Evolutionary conservation across 192 early-diverging fungal species (phyloP).

Genomic region (Jimgerdemannia lactiflua): DNA sequence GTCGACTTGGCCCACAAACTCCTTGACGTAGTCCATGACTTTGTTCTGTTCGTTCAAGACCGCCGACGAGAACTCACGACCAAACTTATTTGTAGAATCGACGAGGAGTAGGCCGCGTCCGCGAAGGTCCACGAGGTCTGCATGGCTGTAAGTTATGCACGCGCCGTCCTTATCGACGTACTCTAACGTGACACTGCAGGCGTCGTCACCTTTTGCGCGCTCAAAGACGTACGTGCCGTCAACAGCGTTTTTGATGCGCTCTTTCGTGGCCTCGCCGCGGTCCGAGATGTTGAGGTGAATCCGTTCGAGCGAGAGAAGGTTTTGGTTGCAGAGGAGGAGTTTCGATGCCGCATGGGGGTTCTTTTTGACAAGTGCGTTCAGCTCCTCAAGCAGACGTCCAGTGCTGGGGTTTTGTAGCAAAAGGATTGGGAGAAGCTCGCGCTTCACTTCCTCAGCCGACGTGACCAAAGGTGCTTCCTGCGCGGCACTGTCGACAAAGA

Average conservation of each 20-base stretch:
- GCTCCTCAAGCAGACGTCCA: not conserved
- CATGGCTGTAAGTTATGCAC: not conserved
- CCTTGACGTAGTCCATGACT: not conserved
- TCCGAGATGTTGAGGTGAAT: conserved; percentile 13
- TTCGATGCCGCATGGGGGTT: conserved; percentile 6
- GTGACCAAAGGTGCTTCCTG: not conserved
- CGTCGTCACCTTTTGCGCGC: not conserved
- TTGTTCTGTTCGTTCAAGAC: not conserved
- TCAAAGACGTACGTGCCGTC: conserved; percentile 15
- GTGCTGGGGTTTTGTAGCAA: not conserved
- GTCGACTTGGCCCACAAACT: conserved; percentile 20
- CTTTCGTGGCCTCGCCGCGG: conserved; percentile 14
- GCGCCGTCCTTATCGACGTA: not conserved
- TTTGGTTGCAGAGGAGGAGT: conserved; percentile 8
- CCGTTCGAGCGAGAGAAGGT: conserved; percentile 11
- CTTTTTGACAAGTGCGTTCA: not conserved
- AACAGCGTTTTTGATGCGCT: conserved; percentile 15
- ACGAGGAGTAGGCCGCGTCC: conserved; percentile 17
- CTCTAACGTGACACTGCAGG: conserved; percentile 6
- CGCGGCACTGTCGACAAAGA: not conserved
- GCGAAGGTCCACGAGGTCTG: conserved; percentile 17
- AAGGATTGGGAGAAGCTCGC: not conserved
- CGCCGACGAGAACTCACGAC: not conserved
- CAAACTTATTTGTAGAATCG: conserved; percentile 3
- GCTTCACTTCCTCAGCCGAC: conserved; percentile 1